Evolutionary conservation across 805 yeast species (phyloP).

Genomic region (Myxozyma lipomycoides): DNA sequence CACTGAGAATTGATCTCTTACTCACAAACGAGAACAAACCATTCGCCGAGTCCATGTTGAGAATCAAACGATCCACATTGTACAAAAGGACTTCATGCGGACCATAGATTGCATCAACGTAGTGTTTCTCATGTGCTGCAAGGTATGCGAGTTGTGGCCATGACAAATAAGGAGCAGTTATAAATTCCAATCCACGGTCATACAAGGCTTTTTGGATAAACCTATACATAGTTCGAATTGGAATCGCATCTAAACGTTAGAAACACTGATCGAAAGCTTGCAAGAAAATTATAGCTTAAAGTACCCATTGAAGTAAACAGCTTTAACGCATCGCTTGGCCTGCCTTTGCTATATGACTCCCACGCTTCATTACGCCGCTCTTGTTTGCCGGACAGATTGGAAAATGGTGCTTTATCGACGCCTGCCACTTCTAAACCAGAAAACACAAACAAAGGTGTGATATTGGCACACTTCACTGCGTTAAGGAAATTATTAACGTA

Average conservation of each 20-base stretch:
- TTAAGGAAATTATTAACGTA: conserved; percentile 60
- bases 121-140: conserved; percentile 43
- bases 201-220: conserved; percentile 52
- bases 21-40: conserved; percentile 67
- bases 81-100: conserved; percentile 72
- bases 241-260: conserved; percentile 9
- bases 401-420: conserved; percentile 21
- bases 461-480: conserved; percentile 54
- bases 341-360: conserved; percentile 39
- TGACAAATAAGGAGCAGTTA: conserved; percentile 79
- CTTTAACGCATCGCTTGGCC: conserved; percentile 34
- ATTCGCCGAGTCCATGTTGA: conserved; percentile 62
- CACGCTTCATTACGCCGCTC: conserved; percentile 44
- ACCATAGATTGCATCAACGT: conserved; percentile 75
- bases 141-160: conserved; percentile 77
- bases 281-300: not conserved
- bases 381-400: conserved; percentile 25
- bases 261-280: not conserved
- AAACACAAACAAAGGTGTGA: conserved; percentile 78
- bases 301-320: conserved; percentile 33
- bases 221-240: conserved; percentile 13
- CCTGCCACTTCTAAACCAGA: conserved; percentile 46
- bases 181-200: conserved; percentile 54
- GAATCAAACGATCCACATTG: conserved; percentile 66
- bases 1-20: conserved; percentile 53